Base-by-base conservation (phyloP, 345 rosid genomes). In the Dipteronia sinensis region DNA sequence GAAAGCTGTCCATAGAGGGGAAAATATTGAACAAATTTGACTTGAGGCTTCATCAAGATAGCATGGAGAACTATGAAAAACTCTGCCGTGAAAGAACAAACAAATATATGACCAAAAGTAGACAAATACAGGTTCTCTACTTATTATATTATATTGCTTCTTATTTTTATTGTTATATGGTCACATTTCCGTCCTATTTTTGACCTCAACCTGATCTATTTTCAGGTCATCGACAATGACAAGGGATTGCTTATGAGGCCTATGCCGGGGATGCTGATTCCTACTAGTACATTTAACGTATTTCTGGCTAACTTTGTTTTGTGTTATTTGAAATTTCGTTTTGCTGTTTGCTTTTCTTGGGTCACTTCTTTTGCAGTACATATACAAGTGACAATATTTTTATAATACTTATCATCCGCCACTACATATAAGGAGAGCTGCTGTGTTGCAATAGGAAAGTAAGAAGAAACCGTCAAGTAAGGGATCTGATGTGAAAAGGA, bases 181-280 rank as follows among this genome's bases (percentile, higher is more conserved):
- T 58, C 7, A 66, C 20, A 8, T 29, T 38, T 66, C 15, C 27
- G 1, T 9, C 64, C 44, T 15, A 65, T 65, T 10, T 58, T 61
- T 51, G 20, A 66, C 27, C 58, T 16, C 74, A 47, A 17, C 73
- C 4, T 76, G 42, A 20, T 79, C 56, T 67, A 61, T 63, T 69
- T 80, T 51, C 88, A 95, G 98, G 95, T 95, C 74, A 95, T 95
- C 53, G 93, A 89, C 80, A 86, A 92, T 79, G 94, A 90, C 67
- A 88, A 56, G 16, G 98, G 98, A 74, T 84, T 84, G 78, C 92
- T 88, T 79, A 93, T 90, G 95, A 87, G 98, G 84, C 95, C 98
- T 27, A 88, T 89, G 94, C 89, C 89, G 0, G 86, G 89, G 77
- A 86, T 90, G 90, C 80, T 89, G 42, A 79, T 88, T 69, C 81